These are phyloP conservation scores for Teratosphaeria nubilosa DNA, from an alignment of 2,329 filamentous ascomycete species.

Conservation along the genomic window DNA sequence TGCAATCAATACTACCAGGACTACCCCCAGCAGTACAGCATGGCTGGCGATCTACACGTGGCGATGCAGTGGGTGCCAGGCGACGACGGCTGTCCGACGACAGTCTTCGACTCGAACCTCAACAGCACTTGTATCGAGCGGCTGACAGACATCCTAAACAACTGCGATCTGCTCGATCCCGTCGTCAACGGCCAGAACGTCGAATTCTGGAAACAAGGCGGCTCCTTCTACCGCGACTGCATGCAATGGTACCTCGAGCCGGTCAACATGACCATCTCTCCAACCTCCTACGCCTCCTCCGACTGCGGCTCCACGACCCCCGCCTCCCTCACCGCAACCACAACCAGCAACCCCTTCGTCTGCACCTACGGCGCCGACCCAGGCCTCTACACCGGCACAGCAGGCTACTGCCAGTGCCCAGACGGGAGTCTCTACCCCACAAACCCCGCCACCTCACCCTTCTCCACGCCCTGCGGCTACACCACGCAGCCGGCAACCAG, in stretches of 20 bases:
- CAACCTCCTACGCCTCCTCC: not conserved
- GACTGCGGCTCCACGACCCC: not conserved
- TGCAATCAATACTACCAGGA: not conserved
- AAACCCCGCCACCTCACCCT: not conserved
- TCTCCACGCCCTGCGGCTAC: not conserved
- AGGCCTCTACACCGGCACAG: not conserved
- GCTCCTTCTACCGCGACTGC: not conserved
- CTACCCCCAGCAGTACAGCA: not conserved
- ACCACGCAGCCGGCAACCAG: not conserved
- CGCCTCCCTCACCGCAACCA: not conserved
- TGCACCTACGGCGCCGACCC: not conserved
- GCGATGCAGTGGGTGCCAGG: not conserved
- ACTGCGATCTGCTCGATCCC: not conserved
- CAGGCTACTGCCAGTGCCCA: not conserved
- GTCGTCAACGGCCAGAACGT: not conserved
- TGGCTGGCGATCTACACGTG: not conserved
- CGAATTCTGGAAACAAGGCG: not conserved
- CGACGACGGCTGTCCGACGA: not conserved
- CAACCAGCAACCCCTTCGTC: not conserved
- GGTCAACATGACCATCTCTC: not conserved
- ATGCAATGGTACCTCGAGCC: not conserved
- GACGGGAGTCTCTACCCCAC: not conserved
- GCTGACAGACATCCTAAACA: not conserved
- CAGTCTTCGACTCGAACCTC: not conserved
- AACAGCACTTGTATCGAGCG: not conserved